These are phyloP conservation scores for Amaranthus palmeri DNA, from an alignment of 148 eudicot genomes.

Conservation along the genomic window DNA sequence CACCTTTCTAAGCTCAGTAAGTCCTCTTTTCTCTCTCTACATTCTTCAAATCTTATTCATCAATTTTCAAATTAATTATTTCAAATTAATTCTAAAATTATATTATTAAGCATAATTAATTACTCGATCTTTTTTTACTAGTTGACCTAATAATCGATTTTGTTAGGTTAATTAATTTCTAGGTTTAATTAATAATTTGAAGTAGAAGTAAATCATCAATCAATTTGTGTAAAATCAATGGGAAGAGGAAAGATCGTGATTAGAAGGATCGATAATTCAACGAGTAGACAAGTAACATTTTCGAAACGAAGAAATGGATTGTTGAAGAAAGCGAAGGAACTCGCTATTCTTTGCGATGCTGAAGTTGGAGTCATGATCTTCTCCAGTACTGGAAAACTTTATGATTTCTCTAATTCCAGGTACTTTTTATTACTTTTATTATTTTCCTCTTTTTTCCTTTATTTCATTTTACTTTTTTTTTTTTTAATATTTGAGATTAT, in stretches of 20 bases:
- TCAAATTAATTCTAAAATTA: too few species aligned
- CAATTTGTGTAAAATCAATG: slow-evolving; percentile 19
- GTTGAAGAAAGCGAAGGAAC: slow-evolving; percentile 56
- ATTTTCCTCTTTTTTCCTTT: not conserved
- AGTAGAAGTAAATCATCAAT: not conserved
- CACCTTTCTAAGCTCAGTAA: slow-evolving; percentile 31
- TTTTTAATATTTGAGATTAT: not conserved
- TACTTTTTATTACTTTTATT: not conserved
- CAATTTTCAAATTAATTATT: not conserved
- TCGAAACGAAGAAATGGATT: slow-evolving; percentile 55
- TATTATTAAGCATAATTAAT: too few species aligned
- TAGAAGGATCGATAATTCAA: slow-evolving; percentile 56
- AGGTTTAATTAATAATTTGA: not conserved
- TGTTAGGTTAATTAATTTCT: not conserved
- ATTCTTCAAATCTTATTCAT: slow-evolving; percentile 12
- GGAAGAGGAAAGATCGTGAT: slow-evolving; percentile 65
- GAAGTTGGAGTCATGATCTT: slow-evolving; percentile 60
- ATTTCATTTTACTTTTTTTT: not conserved
- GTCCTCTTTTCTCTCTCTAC: slow-evolving; percentile 7
- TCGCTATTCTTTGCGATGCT: slow-evolving; percentile 61
- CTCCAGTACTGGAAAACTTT: slow-evolving; percentile 53
- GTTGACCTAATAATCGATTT: not conserved
- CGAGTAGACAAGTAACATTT: slow-evolving; percentile 62
- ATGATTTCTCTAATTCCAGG: slow-evolving; percentile 54
- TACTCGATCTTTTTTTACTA: too few species aligned